phyloP scores from a whole-genome alignment of 2,329 filamentous ascomycete species.

The Ascochyta lentis region DNA sequence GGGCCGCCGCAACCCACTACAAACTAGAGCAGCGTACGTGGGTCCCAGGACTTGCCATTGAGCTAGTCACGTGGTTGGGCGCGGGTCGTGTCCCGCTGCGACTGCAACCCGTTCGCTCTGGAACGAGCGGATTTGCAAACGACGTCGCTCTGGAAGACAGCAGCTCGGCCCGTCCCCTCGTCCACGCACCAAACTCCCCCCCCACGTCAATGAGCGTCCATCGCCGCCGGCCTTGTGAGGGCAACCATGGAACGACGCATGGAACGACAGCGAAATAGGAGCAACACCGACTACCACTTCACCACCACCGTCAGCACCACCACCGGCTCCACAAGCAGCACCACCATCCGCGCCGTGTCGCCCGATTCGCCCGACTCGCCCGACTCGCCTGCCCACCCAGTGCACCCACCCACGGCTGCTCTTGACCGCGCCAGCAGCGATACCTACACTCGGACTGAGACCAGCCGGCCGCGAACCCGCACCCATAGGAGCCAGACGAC shows the following conservation, averaged over 20 bases:
- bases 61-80: too few relatives aligned
- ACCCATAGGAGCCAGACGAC: slow-evolving; percentile 46
- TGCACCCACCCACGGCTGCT: slow-evolving; percentile 9
- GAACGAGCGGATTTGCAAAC: too few relatives aligned
- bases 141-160: too few relatives aligned
- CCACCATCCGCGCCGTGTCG: slow-evolving; percentile 68
- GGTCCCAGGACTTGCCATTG: too few relatives aligned
- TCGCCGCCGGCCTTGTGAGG: slow-evolving; percentile 8
- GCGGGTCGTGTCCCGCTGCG: too few relatives aligned
- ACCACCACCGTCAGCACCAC: slow-evolving; percentile 6
- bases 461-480: slow-evolving; percentile 52
- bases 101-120: too few relatives aligned
- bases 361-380: slow-evolving; percentile 59
- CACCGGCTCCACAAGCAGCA: slow-evolving; percentile 4
- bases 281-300: slow-evolving; percentile 9
- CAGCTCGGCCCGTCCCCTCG: too few relatives aligned
- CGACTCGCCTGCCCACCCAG: neutral
- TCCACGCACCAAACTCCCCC: too few relatives aligned
- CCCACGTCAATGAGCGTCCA: slow-evolving; percentile 5
- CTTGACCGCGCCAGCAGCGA: slow-evolving; percentile 29
- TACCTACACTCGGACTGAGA: too few relatives aligned
- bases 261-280: slow-evolving; percentile 3
- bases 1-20: too few relatives aligned
- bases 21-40: too few relatives aligned
- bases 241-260: neutral